Evolutionary conservation across 2,329 filamentous ascomycete species (phyloP).

Genomic region (Xylariales sp.): DNA sequence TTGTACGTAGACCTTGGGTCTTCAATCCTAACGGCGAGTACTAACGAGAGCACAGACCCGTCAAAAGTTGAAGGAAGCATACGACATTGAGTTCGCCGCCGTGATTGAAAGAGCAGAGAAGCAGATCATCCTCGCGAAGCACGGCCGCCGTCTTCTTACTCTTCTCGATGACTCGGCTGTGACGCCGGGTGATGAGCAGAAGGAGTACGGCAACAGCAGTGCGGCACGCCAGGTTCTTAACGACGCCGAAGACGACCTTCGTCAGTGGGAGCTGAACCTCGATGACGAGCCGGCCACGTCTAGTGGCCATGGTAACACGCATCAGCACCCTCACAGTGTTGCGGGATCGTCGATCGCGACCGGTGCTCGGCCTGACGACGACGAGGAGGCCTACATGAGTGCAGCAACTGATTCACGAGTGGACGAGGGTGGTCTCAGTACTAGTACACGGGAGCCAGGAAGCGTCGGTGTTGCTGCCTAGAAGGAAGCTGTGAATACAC

Average conservation of each 20-base stretch:
- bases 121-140: slow-evolving; percentile 88
- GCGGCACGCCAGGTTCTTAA: slow-evolving; percentile 82
- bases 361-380: no score
- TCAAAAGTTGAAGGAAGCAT: slow-evolving; percentile 93
- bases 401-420: no score
- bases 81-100: slow-evolving; percentile 80
- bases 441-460: not conserved
- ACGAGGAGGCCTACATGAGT: not conserved
- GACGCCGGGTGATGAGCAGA: slow-evolving; percentile 74
- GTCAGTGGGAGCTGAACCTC: slow-evolving; percentile 59
- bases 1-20: slow-evolving; percentile 55
- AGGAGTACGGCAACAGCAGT: slow-evolving; percentile 59
- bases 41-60: slow-evolving; percentile 59
- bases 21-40: not conserved
- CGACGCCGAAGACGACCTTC: slow-evolving; percentile 85
- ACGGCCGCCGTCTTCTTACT: slow-evolving; percentile 78
- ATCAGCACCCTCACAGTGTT: no score
- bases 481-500: no score
- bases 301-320: not conserved
- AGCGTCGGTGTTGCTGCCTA: slow-evolving; percentile 1
- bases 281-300: slow-evolving; percentile 24
- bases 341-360: not conserved
- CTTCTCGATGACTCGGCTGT: slow-evolving; percentile 87
- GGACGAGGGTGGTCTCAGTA: no score
- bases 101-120: slow-evolving; percentile 96